A percentile compares a stretch with the other conserved stretches of the same genome.
These are phyloP conservation scores for Neurospora sp. DNA, from an alignment of 495 filamentous ascomycete species.

Conservation along the genomic window DNA sequence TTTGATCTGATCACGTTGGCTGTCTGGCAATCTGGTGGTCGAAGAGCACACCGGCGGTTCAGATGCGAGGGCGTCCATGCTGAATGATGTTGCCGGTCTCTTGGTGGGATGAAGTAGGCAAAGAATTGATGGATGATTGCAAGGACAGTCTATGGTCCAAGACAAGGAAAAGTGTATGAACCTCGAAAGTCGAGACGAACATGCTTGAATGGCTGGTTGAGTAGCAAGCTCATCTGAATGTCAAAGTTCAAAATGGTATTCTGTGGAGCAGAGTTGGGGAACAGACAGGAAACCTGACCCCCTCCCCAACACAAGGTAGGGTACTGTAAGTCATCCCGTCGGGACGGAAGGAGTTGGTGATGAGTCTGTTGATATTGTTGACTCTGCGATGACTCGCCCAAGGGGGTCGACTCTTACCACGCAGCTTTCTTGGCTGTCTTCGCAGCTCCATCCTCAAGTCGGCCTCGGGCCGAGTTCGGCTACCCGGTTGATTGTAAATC, in stretches of 20 bases:
- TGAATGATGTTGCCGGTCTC: background rate
- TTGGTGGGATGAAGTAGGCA: background rate
- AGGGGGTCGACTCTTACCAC: background rate
- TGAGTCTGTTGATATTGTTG: background rate
- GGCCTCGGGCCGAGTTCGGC: background rate
- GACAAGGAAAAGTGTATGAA: background rate
- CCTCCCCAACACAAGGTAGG: too few species aligned
- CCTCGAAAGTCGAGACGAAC: background rate
- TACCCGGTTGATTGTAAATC: background rate
- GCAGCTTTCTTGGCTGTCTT: background rate
- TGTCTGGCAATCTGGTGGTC: background rate
- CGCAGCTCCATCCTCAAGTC: background rate
- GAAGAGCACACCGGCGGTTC: background rate
- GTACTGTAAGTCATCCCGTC: background rate
- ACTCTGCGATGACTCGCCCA: background rate
- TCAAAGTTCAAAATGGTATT: too few species aligned
- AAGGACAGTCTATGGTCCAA: background rate
- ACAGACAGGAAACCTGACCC: too few species aligned
- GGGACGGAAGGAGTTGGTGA: background rate
- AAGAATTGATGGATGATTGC: background rate
- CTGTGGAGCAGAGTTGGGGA: too few species aligned
- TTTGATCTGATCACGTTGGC: constrained; percentile 5
- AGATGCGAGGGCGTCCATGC: background rate
- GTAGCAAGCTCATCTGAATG: background rate
- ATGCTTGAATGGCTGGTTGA: background rate